Evolutionary conservation across 2,329 filamentous ascomycete species (phyloP).

Genomic region (Byssoonygena ceratinophila): DNA sequence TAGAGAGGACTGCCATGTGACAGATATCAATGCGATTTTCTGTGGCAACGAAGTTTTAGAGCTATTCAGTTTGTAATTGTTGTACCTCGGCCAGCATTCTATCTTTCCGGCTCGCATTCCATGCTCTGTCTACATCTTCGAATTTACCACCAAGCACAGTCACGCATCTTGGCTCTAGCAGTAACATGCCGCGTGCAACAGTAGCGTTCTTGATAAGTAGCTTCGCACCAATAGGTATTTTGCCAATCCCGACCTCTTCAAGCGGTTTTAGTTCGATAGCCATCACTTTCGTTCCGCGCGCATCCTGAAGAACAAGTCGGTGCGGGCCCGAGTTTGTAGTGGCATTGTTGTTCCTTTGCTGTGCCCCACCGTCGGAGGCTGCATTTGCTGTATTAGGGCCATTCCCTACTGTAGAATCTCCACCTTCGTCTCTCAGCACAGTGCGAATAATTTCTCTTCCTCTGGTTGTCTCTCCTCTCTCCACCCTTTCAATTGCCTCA

Average conservation of each 20-base stretch:
- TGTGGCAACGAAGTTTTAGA: neutral
- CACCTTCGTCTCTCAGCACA: slow-evolving; percentile 43
- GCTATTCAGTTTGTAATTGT: slow-evolving; percentile 4
- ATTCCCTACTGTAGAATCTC: slow-evolving; percentile 9
- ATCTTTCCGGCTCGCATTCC: slow-evolving; percentile 61
- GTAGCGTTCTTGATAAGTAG: slow-evolving; percentile 57
- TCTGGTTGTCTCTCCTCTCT: slow-evolving; percentile 41
- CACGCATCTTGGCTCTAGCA: slow-evolving; percentile 60
- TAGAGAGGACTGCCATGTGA: neutral
- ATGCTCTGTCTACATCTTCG: slow-evolving; percentile 66
- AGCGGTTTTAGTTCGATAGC: slow-evolving; percentile 62
- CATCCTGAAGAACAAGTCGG: slow-evolving; percentile 74
- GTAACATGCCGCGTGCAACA: slow-evolving; percentile 62
- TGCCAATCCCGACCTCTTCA: slow-evolving; percentile 50
- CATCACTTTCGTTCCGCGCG: slow-evolving; percentile 55
- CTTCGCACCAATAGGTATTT: slow-evolving; percentile 67
- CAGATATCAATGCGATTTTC: neutral
- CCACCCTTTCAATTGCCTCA: slow-evolving; percentile 53
- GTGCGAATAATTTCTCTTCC: slow-evolving; percentile 76
- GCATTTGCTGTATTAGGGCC: neutral
- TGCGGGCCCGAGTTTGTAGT: slow-evolving; percentile 49
- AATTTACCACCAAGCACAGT: slow-evolving; percentile 80
- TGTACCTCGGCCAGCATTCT: slow-evolving; percentile 54
- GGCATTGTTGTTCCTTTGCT: slow-evolving; percentile 3
- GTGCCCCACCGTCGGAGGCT: slow-evolving; percentile 13